A percentile compares a stretch with the other conserved stretches of the same genome.
phyloP scores from a whole-genome alignment of 306 rosid genomes.

The Glycine tomentella region DNA sequence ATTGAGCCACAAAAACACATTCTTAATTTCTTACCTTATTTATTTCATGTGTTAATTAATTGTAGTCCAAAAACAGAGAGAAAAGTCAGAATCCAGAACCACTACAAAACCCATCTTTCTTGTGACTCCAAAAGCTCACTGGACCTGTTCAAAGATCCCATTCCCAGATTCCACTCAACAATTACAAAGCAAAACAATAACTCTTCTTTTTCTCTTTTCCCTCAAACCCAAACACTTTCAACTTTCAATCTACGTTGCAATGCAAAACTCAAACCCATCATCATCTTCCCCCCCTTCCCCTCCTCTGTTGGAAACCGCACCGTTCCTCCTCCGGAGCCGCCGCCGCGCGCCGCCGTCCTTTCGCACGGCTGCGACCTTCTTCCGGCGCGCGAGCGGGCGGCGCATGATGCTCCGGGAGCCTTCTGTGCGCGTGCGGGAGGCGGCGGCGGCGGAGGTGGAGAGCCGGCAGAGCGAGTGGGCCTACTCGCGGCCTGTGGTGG shows the following conservation, averaged over 20 bases:
- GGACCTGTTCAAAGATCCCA: neutral
- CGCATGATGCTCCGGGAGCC: slow-evolving; percentile 82
- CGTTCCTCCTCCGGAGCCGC: slow-evolving; percentile 68
- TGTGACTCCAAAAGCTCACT: neutral
- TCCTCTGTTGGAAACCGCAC: slow-evolving; percentile 58
- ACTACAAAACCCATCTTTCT: neutral
- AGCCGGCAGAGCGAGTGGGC: slow-evolving; percentile 84
- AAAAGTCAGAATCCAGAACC: neutral
- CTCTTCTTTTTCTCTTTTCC: neutral
- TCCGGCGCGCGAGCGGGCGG: slow-evolving; percentile 72
- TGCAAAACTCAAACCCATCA: slow-evolving; percentile 53
- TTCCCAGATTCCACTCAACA: neutral
- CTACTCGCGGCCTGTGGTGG: slow-evolving; percentile 70
- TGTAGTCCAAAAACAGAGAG: neutral
- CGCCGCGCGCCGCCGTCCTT: slow-evolving; percentile 60
- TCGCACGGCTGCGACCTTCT: slow-evolving; percentile 61
- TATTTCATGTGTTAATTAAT: neutral
- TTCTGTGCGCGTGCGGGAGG: slow-evolving; percentile 77
- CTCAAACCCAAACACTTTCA: no score
- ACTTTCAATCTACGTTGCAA: no score
- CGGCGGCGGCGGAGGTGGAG: slow-evolving; percentile 86
- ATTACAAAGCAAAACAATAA: neutral
- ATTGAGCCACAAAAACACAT: no score
- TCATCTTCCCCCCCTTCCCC: slow-evolving; percentile 31
- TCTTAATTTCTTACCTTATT: no score